phyloP scores from a whole-genome alignment of 306 rosid species.

The Sophora flavescens region DNA sequence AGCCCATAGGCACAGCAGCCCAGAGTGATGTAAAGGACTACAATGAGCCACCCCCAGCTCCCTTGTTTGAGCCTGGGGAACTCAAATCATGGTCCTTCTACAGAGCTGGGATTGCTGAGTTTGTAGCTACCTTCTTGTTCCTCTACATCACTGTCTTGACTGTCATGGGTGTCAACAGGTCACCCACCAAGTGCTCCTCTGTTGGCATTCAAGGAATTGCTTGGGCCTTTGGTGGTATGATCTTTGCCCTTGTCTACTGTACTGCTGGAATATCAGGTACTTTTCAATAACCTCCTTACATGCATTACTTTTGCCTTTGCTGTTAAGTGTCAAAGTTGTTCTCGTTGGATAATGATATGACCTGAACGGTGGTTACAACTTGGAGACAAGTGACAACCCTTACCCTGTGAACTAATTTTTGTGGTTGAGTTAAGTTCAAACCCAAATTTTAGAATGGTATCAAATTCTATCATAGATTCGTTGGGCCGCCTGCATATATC shows the following conservation, averaged over 20 bases:
- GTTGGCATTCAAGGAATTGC: slow-evolving; percentile 94
- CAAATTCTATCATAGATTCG: too few species aligned
- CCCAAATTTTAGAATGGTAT: too few species aligned
- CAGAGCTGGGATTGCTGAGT: slow-evolving; percentile 94
- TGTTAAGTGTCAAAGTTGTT: too few species aligned
- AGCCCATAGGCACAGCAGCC: slow-evolving; percentile 80
- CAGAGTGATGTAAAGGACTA: slow-evolving; percentile 77
- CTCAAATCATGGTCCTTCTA: slow-evolving; percentile 91
- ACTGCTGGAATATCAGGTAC: slow-evolving; percentile 93
- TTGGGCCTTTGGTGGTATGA: slow-evolving; percentile 98
- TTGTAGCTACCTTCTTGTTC: slow-evolving; percentile 89
- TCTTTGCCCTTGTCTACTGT: slow-evolving; percentile 94
- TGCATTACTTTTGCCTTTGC: too few species aligned
- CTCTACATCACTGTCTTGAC: slow-evolving; percentile 86
- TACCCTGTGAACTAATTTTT: too few species aligned
- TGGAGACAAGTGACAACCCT: too few species aligned
- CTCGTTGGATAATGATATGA: too few species aligned
- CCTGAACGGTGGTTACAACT: too few species aligned
- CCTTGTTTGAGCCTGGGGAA: slow-evolving; percentile 82
- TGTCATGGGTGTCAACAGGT: slow-evolving; percentile 74
- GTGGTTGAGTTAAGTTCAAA: too few species aligned
- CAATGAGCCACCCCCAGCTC: slow-evolving; percentile 91
- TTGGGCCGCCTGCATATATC: too few species aligned
- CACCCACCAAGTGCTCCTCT: slow-evolving; percentile 60
- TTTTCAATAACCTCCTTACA: too few species aligned